phyloP scores from a whole-genome alignment of 2,329 filamentous ascomycete species.

The Phoma sp. region DNA sequence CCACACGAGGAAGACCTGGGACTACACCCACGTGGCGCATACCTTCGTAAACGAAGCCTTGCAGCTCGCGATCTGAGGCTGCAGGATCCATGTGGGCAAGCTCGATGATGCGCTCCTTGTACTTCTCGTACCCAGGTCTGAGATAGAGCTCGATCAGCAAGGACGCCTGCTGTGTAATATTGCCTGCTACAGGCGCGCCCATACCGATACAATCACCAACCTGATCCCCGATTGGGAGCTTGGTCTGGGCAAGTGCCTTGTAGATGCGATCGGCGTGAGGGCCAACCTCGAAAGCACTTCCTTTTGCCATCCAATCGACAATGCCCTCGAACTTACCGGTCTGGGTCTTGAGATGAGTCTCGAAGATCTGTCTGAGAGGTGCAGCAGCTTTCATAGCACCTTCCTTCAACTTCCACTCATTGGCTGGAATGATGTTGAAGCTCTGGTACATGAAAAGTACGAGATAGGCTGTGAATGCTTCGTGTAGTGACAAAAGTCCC shows the following conservation, averaged over 20 bases:
- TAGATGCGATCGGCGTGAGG: constrained; percentile 60
- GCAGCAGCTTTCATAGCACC: constrained; percentile 57
- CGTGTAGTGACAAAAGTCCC: constrained; percentile 58
- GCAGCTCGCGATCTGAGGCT: constrained; percentile 63
- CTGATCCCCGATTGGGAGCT: constrained; percentile 56
- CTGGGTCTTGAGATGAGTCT: constrained; percentile 70
- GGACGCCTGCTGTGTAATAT: constrained; percentile 60
- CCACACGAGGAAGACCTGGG: constrained; percentile 59
- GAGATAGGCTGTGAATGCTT: constrained; percentile 62
- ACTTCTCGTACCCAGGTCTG: constrained; percentile 56
- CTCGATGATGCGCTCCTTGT: constrained; percentile 59
- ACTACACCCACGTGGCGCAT: constrained; percentile 61
- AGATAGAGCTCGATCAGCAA: constrained; percentile 61
- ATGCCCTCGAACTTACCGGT: constrained; percentile 60
- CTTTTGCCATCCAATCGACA: constrained; percentile 52
- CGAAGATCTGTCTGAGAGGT: constrained; percentile 70
- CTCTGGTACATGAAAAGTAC: constrained; percentile 67
- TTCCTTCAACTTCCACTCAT: constrained; percentile 58
- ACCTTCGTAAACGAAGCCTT: constrained; percentile 61
- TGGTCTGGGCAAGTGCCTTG: constrained; percentile 55
- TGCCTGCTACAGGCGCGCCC: constrained; percentile 57
- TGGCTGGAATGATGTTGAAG: constrained; percentile 59
- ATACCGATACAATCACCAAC: constrained; percentile 59
- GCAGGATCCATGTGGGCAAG: constrained; percentile 54
- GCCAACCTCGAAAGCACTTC: constrained; percentile 63